Percentiles rank a stretch among this genome's conserved stretches.
Evolutionary conservation across 2,329 filamentous ascomycete genomes (phyloP).

Genomic region (Thelonectria discophora): DNA sequence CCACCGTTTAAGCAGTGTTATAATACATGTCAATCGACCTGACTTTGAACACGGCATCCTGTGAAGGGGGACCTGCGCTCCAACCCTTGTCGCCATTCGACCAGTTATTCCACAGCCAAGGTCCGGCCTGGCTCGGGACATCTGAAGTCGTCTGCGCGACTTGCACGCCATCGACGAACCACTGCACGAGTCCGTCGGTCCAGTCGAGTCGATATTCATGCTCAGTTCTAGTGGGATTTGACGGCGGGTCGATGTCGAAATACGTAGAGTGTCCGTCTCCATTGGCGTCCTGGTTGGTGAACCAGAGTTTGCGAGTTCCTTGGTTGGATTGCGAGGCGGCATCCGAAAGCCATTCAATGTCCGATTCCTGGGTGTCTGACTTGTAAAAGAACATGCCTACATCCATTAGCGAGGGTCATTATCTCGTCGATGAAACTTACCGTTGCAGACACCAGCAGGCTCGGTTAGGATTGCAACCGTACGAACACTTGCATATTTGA

Average conservation of each 20-base stretch:
- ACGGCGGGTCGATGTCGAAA: slow-evolving; percentile 29
- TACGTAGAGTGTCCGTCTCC: slow-evolving; percentile 31
- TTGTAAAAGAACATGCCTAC: slow-evolving; percentile 46
- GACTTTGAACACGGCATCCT: slow-evolving; percentile 43
- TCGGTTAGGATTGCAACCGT: slow-evolving; percentile 43
- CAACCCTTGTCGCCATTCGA: slow-evolving; percentile 44
- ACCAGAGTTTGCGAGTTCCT: slow-evolving; percentile 41
- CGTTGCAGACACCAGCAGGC: slow-evolving; percentile 45
- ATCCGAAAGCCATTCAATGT: slow-evolving; percentile 48
- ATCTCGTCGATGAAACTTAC: slow-evolving; percentile 19
- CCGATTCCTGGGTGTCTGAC: slow-evolving; percentile 41
- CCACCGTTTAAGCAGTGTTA: slow-evolving; percentile 33
- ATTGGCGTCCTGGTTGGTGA: slow-evolving; percentile 44
- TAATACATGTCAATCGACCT: slow-evolving; percentile 46
- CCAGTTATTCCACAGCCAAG: slow-evolving; percentile 48
- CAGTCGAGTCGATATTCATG: slow-evolving; percentile 47
- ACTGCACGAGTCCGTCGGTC: slow-evolving; percentile 38
- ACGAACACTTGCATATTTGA: slow-evolving; percentile 44
- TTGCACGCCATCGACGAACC: slow-evolving; percentile 42
- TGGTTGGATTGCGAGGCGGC: slow-evolving; percentile 39
- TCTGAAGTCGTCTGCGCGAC: slow-evolving; percentile 39
- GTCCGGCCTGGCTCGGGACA: slow-evolving; percentile 37
- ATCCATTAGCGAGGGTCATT: background rate
- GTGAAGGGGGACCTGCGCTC: slow-evolving; percentile 42
- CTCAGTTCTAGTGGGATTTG: slow-evolving; percentile 38